Base-by-base conservation (phyloP, 2,329 filamentous ascomycete species). In the Beauveria caledonica region DNA sequence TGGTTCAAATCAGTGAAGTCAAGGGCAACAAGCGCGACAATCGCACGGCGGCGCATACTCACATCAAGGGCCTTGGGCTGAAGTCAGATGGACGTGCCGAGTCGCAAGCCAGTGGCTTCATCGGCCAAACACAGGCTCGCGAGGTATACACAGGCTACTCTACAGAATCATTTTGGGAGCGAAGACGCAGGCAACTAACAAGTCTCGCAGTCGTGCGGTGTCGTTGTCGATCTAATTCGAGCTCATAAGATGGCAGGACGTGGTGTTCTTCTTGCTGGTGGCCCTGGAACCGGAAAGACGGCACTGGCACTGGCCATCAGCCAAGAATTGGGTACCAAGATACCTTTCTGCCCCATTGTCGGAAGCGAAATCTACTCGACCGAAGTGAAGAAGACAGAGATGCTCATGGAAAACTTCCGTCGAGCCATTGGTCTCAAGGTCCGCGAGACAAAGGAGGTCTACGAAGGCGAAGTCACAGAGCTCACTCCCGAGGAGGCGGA, bases 371-470 rank as follows among this genome's bases (percentile, higher is more conserved):
- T 99, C 69, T 99, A 97, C 78, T 96, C 91, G 67, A 88, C 93
- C 50, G 94, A 99, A 76, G 92, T 99, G 65, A 99, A 99, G 85
- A 99, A 99, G 85, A 99, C 94, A 54, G 94, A 99, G 76, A 89
- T 96, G 66, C 79, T 99, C 72, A 97, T 97, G 94, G 94, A 99
- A 81, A 97, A 97, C 79, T 99, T 99, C 76, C 85, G 94, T 72
- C 84, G 94, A 71, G 94, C 94, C 62, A 99, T 99, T 74, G 94
- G 93, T 39, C 82, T 99, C 66, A 92, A 96, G 72, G 94, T 99
- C 66, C 91, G 94, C 70, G 94, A 99, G 81, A 97, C 93, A 57
- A 99, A 99, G 77, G 94, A 99, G 77, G 93, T 99, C 62, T 99
- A 97, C 77, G 94, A 99, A 78, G 94, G 94, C 71, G 94, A 99